Evolutionary conservation across 78 protist genomes (phyloP).

Genomic region (Cyanophora paradoxa): DNA sequence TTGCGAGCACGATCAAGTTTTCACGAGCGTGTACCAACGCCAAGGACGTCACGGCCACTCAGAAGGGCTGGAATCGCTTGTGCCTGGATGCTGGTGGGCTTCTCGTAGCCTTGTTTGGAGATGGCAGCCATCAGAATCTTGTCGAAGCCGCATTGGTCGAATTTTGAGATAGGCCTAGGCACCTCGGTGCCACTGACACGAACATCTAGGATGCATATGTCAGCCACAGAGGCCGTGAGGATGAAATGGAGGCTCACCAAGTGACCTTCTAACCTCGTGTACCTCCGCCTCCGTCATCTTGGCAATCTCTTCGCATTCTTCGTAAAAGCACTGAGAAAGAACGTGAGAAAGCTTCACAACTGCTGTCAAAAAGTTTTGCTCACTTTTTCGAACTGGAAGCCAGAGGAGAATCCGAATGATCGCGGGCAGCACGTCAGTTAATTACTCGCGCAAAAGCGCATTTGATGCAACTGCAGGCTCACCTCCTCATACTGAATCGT

Average conservation of each 20-base stretch:
- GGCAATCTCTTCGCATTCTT: too few relatives aligned
- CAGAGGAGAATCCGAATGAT: too few relatives aligned
- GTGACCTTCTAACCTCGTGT: background rate
- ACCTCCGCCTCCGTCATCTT: background rate
- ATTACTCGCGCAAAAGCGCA: too few relatives aligned
- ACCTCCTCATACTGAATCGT: background rate
- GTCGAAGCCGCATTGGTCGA: background rate
- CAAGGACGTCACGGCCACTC: slow-evolving; percentile 90
- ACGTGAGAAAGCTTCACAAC: too few relatives aligned
- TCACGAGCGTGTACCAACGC: slow-evolving; percentile 34
- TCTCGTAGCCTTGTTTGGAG: slow-evolving; percentile 29
- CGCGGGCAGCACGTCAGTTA: background rate
- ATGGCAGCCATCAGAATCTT: background rate
- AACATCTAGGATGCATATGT: background rate
- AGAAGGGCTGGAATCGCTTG: slow-evolving; percentile 83
- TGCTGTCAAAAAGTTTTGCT: too few relatives aligned
- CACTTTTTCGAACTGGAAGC: too few relatives aligned
- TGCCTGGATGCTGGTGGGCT: slow-evolving; percentile 87
- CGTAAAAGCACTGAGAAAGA: too few relatives aligned
- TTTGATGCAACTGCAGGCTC: too few relatives aligned
- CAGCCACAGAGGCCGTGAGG: too few relatives aligned
- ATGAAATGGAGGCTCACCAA: too few relatives aligned
- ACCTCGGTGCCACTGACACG: background rate
- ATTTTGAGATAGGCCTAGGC: background rate
- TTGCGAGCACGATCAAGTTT: background rate